phyloP scores from a whole-genome alignment of 768 basidiomycete genomes.

The Naganishia randhawae region DNA sequence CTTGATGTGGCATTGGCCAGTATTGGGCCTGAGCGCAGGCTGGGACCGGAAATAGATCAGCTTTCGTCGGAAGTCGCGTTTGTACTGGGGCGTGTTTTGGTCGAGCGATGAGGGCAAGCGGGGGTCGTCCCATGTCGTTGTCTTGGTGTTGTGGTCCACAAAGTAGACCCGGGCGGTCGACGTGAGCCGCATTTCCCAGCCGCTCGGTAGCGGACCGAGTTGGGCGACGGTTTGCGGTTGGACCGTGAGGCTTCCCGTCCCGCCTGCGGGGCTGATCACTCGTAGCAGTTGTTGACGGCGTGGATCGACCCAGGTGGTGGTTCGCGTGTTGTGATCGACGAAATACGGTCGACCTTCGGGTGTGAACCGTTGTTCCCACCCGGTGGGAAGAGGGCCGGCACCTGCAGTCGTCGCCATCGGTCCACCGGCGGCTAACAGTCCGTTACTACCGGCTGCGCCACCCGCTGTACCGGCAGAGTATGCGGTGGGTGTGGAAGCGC shows the following conservation, averaged over 20 bases:
- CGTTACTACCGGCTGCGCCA: conserved; percentile 6
- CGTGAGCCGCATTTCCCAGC: conserved; percentile 99
- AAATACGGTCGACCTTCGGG: conserved; percentile 98
- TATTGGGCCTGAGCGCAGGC: conserved; percentile 94
- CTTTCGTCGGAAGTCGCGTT: conserved; percentile 98
- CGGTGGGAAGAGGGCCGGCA: conserved; percentile 81
- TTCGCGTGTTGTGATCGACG: conserved; percentile 98
- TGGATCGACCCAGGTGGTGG: conserved; percentile 99
- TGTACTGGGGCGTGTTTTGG: conserved; percentile 93
- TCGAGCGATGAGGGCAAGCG: conserved; percentile 91
- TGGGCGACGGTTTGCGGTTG: conserved; percentile 96
- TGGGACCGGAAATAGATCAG: conserved; percentile 99
- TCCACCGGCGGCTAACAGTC: conserved; percentile 36
- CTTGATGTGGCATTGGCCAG: conserved; percentile 99
- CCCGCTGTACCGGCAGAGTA: conserved; percentile 34
- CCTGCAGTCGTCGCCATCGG: conserved; percentile 63
- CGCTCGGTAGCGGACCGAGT: conserved; percentile 91
- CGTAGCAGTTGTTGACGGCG: conserved; percentile 93
- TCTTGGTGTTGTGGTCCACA: conserved; percentile 99
- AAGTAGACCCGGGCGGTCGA: conserved; percentile 98
- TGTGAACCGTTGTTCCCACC: conserved; percentile 98
- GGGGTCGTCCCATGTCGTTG: conserved; percentile 99
- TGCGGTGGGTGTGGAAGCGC: conserved; percentile 38
- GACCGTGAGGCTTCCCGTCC: conserved; percentile 64
- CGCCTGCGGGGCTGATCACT: conserved; percentile 90